phyloP scores from a whole-genome alignment of 2,329 filamentous ascomycete genomes.

The Aspergillus clavatus region DNA sequence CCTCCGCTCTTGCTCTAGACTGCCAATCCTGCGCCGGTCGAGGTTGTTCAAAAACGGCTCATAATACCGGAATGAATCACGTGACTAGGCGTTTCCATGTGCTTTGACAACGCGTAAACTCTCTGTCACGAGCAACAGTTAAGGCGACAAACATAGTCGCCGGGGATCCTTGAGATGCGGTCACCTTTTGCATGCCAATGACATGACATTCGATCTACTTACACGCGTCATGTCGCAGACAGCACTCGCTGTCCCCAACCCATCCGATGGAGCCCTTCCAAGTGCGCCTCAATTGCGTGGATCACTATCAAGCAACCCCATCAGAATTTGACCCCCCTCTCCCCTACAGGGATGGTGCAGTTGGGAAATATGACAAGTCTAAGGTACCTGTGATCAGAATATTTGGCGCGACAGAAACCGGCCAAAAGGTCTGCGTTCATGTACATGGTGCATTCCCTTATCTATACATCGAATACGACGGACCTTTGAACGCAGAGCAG shows the following conservation, averaged over 20 bases:
- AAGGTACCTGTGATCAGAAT: conserved; percentile 81
- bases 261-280: conserved; percentile 68
- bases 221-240: conserved; percentile 22
- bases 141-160: neutral
- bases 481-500: conserved; percentile 60
- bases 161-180: neutral
- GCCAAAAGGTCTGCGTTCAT: conserved; percentile 93
- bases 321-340: conserved; percentile 77
- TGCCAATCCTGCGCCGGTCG: neutral
- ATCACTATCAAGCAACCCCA: conserved; percentile 81
- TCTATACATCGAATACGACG: conserved; percentile 82
- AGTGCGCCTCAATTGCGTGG: conserved; percentile 90
- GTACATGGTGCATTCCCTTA: conserved; percentile 95
- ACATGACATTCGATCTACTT: conserved; percentile 6
- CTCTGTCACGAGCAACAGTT: conserved; percentile 2
- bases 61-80: conserved; percentile 14
- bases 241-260: conserved; percentile 15
- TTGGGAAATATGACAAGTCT: conserved; percentile 58
- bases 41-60: conserved; percentile 3
- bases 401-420: conserved; percentile 89
- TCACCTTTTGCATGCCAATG: neutral
- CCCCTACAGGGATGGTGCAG: conserved; percentile 58
- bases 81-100: conserved; percentile 27
- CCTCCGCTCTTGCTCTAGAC: neutral
- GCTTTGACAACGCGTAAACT: conserved; percentile 17